Evolutionary conservation across 768 basidiomycete species (phyloP).

Genomic region (Pulveroboletus ravenelii): DNA sequence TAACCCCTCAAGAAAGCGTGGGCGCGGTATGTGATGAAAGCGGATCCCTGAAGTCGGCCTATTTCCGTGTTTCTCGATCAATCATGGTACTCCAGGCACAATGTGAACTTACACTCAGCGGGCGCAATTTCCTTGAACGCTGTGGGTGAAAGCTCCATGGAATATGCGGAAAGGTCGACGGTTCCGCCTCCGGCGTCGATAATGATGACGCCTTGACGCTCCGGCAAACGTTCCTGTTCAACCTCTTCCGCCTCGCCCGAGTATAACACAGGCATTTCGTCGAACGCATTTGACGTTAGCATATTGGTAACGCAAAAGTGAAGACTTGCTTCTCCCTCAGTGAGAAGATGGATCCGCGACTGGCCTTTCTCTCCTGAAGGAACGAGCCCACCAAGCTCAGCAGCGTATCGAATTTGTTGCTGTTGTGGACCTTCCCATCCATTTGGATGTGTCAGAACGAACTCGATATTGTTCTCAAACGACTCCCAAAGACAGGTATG

Average conservation of each 20-base stretch:
- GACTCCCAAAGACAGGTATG: constrained; percentile 42
- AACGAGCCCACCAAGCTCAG: constrained; percentile 49
- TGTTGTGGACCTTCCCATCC: constrained; percentile 65
- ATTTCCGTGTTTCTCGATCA: neutral
- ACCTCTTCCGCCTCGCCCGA: constrained; percentile 18
- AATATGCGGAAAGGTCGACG: constrained; percentile 40
- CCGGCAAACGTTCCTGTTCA: constrained; percentile 14
- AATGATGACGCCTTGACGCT: constrained; percentile 35
- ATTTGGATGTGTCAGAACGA: constrained; percentile 58
- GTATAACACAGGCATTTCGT: constrained; percentile 14
- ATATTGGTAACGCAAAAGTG: constrained; percentile 52
- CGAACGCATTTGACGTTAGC: constrained; percentile 32
- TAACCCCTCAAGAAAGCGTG: constrained; percentile 25
- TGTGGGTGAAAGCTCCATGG: constrained; percentile 36
- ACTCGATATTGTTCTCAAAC: constrained; percentile 41
- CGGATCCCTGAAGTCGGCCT: constrained; percentile 41
- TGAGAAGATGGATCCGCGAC: constrained; percentile 48
- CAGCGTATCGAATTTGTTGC: constrained; percentile 49
- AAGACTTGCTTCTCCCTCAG: constrained; percentile 59
- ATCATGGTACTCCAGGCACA: neutral
- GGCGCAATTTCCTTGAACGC: constrained; percentile 38
- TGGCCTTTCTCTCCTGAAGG: constrained; percentile 33
- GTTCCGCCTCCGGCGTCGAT: constrained; percentile 51
- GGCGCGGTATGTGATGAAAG: constrained; percentile 36
- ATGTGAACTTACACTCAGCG: constrained; percentile 29